Evolutionary conservation across 352 stramenopile species (phyloP).

Genomic region (Globisporangium orthogonon): DNA sequence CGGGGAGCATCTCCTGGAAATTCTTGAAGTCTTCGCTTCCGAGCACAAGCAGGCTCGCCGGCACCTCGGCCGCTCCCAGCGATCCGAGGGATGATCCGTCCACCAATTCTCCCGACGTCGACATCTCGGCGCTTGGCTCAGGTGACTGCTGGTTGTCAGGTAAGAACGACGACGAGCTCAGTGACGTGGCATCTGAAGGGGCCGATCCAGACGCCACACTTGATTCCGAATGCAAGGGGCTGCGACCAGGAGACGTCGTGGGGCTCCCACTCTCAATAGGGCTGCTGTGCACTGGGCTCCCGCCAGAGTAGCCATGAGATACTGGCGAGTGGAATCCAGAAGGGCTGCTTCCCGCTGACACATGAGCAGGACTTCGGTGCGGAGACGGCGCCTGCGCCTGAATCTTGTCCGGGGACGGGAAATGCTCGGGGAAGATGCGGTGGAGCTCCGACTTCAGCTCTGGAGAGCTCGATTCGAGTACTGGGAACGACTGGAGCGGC

Average conservation of each 20-base stretch:
- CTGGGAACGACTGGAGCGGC: slow-evolving; percentile 69
- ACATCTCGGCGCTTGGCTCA: slow-evolving; percentile 25
- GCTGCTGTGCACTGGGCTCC: slow-evolving; percentile 47
- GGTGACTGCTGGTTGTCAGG: slow-evolving; percentile 49
- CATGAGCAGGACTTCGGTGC: slow-evolving; percentile 13
- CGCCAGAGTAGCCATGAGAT: slow-evolving; percentile 23
- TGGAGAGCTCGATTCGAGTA: slow-evolving; percentile 56
- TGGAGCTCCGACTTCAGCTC: slow-evolving; percentile 68
- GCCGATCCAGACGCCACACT: slow-evolving; percentile 36
- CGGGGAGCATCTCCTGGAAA: slow-evolving; percentile 67
- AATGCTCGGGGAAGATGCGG: slow-evolving; percentile 81
- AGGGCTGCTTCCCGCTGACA: slow-evolving; percentile 29
- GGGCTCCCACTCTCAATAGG: slow-evolving; percentile 44
- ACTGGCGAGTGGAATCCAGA: slow-evolving; percentile 31
- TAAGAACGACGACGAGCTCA: slow-evolving; percentile 77
- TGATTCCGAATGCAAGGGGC: slow-evolving; percentile 62
- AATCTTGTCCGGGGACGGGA: slow-evolving; percentile 51
- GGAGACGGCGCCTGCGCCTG: slow-evolving; percentile 25
- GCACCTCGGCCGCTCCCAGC: slow-evolving; percentile 31
- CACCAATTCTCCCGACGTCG: slow-evolving; percentile 17
- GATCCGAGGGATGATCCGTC: slow-evolving; percentile 13
- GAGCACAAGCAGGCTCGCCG: slow-evolving; percentile 46
- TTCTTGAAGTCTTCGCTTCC: slow-evolving; percentile 71
- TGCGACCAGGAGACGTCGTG: slow-evolving; percentile 47
- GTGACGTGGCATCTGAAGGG: slow-evolving; percentile 54